Percentiles rank a stretch among this genome's conserved stretches.
These are phyloP conservation scores for Thermomyces lanuginosus DNA, from an alignment of 2,329 filamentous ascomycete genomes.

Conservation along the genomic window DNA sequence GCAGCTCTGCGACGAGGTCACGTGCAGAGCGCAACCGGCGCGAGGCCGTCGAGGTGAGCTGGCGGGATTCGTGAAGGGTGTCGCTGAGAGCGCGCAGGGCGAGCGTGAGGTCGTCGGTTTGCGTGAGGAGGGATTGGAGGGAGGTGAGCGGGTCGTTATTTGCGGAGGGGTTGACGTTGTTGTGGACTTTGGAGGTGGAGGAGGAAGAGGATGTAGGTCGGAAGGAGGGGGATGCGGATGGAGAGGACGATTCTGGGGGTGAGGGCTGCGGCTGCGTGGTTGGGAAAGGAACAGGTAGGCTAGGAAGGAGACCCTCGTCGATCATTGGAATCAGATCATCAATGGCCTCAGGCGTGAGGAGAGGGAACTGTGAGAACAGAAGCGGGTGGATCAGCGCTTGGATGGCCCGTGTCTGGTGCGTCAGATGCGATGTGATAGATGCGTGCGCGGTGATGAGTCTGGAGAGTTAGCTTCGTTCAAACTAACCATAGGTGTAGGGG, in stretches of 20 bases:
- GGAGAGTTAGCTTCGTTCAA: slow-evolving; percentile 3
- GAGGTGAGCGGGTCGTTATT: slow-evolving; percentile 41
- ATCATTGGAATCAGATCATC: slow-evolving; percentile 43
- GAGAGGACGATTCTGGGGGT: no score
- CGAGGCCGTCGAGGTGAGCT: slow-evolving; percentile 67
- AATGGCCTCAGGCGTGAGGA: slow-evolving; percentile 37
- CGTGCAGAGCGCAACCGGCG: slow-evolving; percentile 64
- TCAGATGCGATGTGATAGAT: slow-evolving; percentile 42
- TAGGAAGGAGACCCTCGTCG: slow-evolving; percentile 33
- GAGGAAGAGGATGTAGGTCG: slow-evolving; percentile 16
- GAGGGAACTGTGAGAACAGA: slow-evolving; percentile 39
- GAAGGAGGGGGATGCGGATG: slow-evolving; percentile 5
- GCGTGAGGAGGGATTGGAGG: slow-evolving; percentile 49
- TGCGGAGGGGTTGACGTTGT: slow-evolving; percentile 6
- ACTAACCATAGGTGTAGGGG: background rate
- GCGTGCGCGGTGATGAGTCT: slow-evolving; percentile 44
- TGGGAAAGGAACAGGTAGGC: slow-evolving; percentile 33
- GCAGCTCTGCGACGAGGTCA: slow-evolving; percentile 73
- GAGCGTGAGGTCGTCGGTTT: slow-evolving; percentile 58
- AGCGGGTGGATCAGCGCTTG: slow-evolving; percentile 43
- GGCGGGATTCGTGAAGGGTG: slow-evolving; percentile 82
- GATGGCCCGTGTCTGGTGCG: slow-evolving; percentile 43
- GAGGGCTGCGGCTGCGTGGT: slow-evolving; percentile 10
- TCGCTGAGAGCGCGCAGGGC: slow-evolving; percentile 78
- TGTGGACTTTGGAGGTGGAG: slow-evolving; percentile 11